Conservation (phyloP, 768 basidiomycete species). For the Kwoniella botswanensis region DNA sequence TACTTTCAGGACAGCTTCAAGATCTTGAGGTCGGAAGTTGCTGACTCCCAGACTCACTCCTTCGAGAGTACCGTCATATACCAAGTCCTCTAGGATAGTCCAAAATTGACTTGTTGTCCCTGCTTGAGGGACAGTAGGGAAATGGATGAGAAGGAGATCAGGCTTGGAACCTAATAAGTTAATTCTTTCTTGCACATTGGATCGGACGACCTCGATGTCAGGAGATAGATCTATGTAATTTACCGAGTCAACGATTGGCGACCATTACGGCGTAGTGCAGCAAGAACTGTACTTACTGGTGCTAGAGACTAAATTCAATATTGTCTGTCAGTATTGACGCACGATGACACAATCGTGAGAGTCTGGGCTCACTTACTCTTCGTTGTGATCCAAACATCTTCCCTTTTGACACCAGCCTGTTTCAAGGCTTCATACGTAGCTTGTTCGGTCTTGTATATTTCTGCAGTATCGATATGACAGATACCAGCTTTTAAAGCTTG, state of each 20-base stretch:
- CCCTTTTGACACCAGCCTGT: conserved; percentile 24
- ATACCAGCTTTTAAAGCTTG: conserved; percentile 50
- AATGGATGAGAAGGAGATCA: conserved; percentile 56
- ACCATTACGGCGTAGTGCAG: neutral
- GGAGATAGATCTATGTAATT: conserved; percentile 2
- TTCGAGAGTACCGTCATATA: conserved; percentile 38
- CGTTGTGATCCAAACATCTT: conserved; percentile 45
- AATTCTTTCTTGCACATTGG: conserved; percentile 34
- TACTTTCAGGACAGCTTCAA: conserved; percentile 42
- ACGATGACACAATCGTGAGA: neutral
- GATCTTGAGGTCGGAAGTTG: conserved; percentile 54
- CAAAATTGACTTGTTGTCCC: conserved; percentile 50
- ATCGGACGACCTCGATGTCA: conserved; percentile 32
- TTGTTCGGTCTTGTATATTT: conserved; percentile 48
- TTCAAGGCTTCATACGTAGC: conserved; percentile 35
- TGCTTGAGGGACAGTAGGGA: conserved; percentile 46
- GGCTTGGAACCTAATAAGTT: conserved; percentile 41
- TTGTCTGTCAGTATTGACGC: neutral
- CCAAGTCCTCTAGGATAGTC: conserved; percentile 39
- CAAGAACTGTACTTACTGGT: neutral
- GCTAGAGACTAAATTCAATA: conserved; percentile 6
- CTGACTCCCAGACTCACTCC: conserved; percentile 45
- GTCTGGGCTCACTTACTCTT: conserved; percentile 36
- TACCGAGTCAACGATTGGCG: too few species aligned
- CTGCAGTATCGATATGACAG: conserved; percentile 52